Evolutionary conservation across 441 rosid species (phyloP).

Genomic region (Adansonia rubrostipa): DNA sequence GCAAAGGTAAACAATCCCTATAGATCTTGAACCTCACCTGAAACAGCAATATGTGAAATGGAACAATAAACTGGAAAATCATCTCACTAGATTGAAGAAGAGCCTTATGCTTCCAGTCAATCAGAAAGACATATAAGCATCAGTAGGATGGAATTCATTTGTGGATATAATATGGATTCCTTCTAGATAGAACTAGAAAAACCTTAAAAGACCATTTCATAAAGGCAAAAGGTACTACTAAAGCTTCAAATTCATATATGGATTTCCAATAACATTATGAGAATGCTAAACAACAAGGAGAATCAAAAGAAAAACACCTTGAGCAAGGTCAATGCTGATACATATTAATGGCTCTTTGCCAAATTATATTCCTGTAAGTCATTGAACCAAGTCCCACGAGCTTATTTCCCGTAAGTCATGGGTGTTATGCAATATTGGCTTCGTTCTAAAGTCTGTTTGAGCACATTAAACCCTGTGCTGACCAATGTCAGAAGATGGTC

Average conservation of each 20-base stretch:
- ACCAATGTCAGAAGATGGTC: not conserved
- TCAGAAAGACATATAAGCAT: constrained; percentile 3
- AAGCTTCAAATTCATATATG: not conserved
- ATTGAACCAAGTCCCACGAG: not conserved
- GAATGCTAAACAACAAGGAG: constrained; percentile 1
- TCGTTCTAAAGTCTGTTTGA: not conserved
- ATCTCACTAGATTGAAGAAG: not conserved
- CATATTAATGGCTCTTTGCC: constrained; percentile 5
- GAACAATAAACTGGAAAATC: not conserved
- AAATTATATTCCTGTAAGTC: constrained; percentile 3
- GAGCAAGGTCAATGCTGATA: constrained; percentile 1
- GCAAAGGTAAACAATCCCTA: constrained; percentile 55
- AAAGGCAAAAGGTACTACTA: not conserved
- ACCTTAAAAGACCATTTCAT: not conserved
- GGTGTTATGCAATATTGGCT: constrained; percentile 7
- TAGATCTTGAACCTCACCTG: constrained; percentile 59
- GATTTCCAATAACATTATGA: not conserved
- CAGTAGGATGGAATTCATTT: constrained; percentile 9
- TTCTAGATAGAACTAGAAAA: not conserved
- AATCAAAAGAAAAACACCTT: not conserved
- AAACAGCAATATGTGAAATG: constrained; percentile 13
- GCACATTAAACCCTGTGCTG: not conserved
- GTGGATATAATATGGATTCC: not conserved
- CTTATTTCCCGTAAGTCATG: not conserved
- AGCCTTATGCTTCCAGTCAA: not conserved